Evolutionary conservation across 2,329 filamentous ascomycete genomes (phyloP).

Genomic region (Hypoxylon sp.): DNA sequence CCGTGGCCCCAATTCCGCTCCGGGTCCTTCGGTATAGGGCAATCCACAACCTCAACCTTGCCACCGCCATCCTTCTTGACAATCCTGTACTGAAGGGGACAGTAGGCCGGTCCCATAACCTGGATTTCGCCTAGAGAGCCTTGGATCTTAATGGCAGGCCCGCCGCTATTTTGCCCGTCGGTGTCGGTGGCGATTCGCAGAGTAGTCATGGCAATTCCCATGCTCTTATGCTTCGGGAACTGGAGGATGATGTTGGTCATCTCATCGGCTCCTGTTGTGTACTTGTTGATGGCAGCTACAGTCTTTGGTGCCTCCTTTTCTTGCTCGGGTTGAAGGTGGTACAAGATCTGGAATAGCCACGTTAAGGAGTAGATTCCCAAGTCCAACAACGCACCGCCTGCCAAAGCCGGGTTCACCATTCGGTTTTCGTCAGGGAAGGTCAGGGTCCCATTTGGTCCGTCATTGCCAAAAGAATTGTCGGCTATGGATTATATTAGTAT

Average conservation of each 20-base stretch:
- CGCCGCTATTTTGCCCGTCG: constrained; percentile 70
- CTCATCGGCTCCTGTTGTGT: constrained; percentile 82
- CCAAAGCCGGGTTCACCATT: constrained; percentile 86
- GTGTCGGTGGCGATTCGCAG: constrained; percentile 74
- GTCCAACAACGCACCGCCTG: constrained; percentile 86
- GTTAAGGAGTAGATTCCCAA: constrained; percentile 90
- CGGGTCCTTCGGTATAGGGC: constrained; percentile 66
- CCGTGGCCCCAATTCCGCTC: constrained; percentile 75
- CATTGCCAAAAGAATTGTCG: constrained; percentile 73
- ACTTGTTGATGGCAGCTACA: constrained; percentile 78
- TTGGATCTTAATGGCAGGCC: constrained; percentile 82
- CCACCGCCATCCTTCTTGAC: constrained; percentile 67
- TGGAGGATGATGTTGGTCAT: constrained; percentile 82
- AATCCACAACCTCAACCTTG: constrained; percentile 66
- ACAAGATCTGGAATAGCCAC: constrained; percentile 91
- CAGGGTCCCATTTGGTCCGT: constrained; percentile 69
- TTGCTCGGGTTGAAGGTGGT: constrained; percentile 80
- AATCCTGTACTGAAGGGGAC: constrained; percentile 75
- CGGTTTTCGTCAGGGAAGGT: constrained; percentile 75
- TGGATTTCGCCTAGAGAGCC: constrained; percentile 87
- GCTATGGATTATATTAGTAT: constrained; percentile 55
- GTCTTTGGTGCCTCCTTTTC: constrained; percentile 79
- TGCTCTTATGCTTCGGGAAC: constrained; percentile 78
- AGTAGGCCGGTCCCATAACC: constrained; percentile 79
- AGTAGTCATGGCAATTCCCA: constrained; percentile 79